Evolutionary conservation across 2,329 filamentous ascomycete species (phyloP).

Genomic region (Aspergillus clavatus): DNA sequence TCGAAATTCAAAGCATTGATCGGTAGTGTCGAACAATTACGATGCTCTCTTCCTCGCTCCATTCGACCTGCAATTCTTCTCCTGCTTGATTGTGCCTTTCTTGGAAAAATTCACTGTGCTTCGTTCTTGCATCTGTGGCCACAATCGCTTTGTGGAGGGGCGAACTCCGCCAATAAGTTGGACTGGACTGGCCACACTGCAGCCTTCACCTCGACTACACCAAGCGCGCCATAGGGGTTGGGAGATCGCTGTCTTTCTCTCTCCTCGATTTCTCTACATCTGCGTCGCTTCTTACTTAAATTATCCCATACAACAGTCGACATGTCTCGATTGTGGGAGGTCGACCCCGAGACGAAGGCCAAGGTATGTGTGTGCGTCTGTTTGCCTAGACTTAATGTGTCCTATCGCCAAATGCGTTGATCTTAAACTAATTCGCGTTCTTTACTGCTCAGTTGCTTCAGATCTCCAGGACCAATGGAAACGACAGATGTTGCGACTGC

Average conservation of each 20-base stretch:
- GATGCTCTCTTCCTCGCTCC: no score
- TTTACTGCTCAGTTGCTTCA: conserved; percentile 63
- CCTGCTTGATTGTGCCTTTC: neutral
- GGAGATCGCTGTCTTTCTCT: conserved; percentile 2
- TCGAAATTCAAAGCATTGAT: no score
- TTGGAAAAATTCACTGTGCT: neutral
- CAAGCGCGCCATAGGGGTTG: neutral
- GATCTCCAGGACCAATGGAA: conserved; percentile 84
- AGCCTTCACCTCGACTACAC: neutral
- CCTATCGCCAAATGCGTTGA: conserved; percentile 8
- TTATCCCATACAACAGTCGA: no score
- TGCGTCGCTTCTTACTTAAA: neutral
- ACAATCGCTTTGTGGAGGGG: neutral
- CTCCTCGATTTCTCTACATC: neutral
- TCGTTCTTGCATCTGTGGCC: neutral
- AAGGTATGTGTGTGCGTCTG: conserved; percentile 58
- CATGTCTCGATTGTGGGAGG: conserved; percentile 88
- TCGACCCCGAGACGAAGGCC: conserved; percentile 92
- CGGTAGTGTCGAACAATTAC: no score
- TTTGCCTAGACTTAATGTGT: neutral
- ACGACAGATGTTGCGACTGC: conserved; percentile 92
- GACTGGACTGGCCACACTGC: neutral
- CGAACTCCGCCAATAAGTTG: neutral
- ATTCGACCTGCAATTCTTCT: no score
- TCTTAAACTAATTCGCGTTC: conserved; percentile 3